A percentile compares a stretch with the other conserved stretches of the same genome.
phyloP scores from a whole-genome alignment of 2,329 filamentous ascomycete species.

The Colletotrichum aenigma region DNA sequence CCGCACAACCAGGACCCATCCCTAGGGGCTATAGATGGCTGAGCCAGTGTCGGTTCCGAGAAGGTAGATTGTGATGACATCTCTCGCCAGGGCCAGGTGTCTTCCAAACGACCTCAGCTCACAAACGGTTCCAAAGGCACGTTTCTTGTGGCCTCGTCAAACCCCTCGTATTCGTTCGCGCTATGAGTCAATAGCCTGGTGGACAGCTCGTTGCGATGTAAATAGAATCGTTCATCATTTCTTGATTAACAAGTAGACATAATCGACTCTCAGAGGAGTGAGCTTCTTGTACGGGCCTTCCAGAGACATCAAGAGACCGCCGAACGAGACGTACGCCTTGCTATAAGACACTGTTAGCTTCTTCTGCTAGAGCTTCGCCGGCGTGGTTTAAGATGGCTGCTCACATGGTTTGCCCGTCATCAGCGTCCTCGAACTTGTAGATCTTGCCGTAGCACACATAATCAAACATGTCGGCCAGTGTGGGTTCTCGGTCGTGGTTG shows the following conservation, averaged over 20 bases:
- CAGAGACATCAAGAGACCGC: constrained; percentile 86
- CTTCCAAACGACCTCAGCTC: not conserved
- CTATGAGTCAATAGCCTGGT: not conserved
- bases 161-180: not conserved
- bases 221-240: constrained; percentile 58
- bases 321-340: constrained; percentile 93
- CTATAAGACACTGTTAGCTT: constrained; percentile 49
- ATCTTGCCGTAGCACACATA: constrained; percentile 91
- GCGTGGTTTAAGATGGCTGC: constrained; percentile 34
- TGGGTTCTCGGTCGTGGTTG: constrained; percentile 54
- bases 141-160: not conserved
- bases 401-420: constrained; percentile 84
- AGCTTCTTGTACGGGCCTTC: constrained; percentile 97
- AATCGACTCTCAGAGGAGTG: constrained; percentile 87
- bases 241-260: constrained; percentile 93
- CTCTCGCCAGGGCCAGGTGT: not conserved
- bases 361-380: not conserved
- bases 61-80: not conserved
- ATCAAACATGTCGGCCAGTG: constrained; percentile 79
- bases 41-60: not conserved
- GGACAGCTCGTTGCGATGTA: not conserved
- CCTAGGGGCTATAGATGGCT: not conserved
- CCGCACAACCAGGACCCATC: constrained; percentile 47
- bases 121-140: not conserved
- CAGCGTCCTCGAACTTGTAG: constrained; percentile 83